Conservation (phyloP, 2,329 filamentous ascomycete species). For the Colletotrichum trifolii region DNA sequence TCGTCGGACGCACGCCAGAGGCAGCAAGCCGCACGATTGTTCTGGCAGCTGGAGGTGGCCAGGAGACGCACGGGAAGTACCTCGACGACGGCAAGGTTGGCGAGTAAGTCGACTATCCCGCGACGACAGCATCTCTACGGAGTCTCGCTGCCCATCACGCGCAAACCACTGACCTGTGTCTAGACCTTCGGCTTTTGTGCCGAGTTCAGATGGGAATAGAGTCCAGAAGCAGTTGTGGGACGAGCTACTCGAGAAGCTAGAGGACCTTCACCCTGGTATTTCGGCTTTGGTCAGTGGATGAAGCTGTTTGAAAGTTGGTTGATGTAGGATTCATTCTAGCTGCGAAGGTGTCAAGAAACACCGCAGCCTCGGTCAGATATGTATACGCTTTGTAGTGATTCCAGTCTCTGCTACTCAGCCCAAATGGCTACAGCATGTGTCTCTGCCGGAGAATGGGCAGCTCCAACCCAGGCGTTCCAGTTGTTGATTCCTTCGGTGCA, state of each 20-base stretch:
- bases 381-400: not conserved
- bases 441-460: not conserved
- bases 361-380: too few relatives aligned
- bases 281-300: not conserved
- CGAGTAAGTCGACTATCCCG: not conserved
- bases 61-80: constrained; percentile 53
- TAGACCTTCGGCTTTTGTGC: constrained; percentile 43
- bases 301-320: too few relatives aligned
- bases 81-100: constrained; percentile 47
- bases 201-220: constrained; percentile 49
- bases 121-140: not conserved
- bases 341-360: too few relatives aligned
- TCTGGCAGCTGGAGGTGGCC: constrained; percentile 47
- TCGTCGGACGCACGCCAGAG: constrained; percentile 49
- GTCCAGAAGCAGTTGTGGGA: constrained; percentile 51
- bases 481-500: constrained; percentile 34
- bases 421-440: constrained; percentile 26
- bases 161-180: constrained; percentile 27
- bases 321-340: too few relatives aligned
- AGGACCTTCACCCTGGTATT: constrained; percentile 53
- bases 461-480: constrained; percentile 37
- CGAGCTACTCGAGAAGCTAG: constrained; percentile 56
- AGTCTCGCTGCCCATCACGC: not conserved
- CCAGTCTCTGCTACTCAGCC: not conserved
- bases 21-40: constrained; percentile 52